Conservation (phyloP, 202 grass and related monocot species). For the Eragrostis tef region DNA sequence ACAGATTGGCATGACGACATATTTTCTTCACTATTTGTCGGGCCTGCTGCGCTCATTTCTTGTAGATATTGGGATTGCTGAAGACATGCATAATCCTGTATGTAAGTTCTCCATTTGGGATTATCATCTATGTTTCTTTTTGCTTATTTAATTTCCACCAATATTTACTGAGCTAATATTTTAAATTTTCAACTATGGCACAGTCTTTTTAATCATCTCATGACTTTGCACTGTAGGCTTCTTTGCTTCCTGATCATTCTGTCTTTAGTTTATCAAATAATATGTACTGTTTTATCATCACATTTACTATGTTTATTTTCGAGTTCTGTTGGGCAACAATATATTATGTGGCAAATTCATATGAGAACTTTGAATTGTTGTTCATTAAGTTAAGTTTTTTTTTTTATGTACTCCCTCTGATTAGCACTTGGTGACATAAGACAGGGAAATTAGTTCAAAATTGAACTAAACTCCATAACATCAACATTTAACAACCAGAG, state of each 20-base stretch:
- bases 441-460: no score
- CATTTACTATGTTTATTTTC: slow-evolving; percentile 21
- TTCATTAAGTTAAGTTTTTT: not conserved
- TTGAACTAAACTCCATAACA: no score
- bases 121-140: slow-evolving; percentile 36
- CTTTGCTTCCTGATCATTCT: not conserved
- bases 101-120: slow-evolving; percentile 75
- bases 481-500: no score
- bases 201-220: slow-evolving; percentile 18
- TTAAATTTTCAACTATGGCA: not conserved
- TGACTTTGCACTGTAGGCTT: not conserved
- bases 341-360: not conserved
- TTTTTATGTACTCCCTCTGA: no score
- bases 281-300: not conserved
- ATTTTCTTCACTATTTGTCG: slow-evolving; percentile 75
- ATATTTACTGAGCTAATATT: slow-evolving; percentile 18
- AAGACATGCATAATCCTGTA: slow-evolving; percentile 99
- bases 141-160: slow-evolving; percentile 17
- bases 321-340: slow-evolving; percentile 2
- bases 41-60: slow-evolving; percentile 65
- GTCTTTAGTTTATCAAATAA: not conserved
- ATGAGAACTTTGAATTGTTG: not conserved
- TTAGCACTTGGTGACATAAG: no score
- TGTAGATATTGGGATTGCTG: slow-evolving; percentile 85
- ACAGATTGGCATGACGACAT: slow-evolving; percentile 69